Percentiles rank a stretch among this genome's conserved stretches.
Conservation (phyloP, 345 rosid species). For the Chamaenerion angustifolium region DNA sequence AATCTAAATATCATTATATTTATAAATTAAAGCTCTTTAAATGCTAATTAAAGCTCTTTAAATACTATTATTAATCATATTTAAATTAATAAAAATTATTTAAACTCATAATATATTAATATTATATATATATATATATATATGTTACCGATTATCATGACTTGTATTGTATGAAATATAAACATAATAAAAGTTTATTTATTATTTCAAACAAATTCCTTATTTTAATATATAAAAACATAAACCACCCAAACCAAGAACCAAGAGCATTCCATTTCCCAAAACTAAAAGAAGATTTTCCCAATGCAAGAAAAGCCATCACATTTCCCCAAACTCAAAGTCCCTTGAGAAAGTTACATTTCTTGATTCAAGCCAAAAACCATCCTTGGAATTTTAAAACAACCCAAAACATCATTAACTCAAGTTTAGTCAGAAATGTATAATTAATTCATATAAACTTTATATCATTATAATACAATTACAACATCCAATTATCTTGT, state of each 20-base stretch:
- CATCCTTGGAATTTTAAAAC: conserved; percentile 35
- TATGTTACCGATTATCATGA: too few relatives aligned
- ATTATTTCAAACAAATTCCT: too few relatives aligned
- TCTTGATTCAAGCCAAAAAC: conserved; percentile 33
- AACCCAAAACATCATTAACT: background rate
- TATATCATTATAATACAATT: background rate
- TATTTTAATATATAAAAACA: background rate
- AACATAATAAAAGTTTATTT: too few relatives aligned
- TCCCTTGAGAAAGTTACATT: conserved; percentile 30
- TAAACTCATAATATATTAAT: too few relatives aligned
- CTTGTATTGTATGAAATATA: too few relatives aligned
- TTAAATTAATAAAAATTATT: too few relatives aligned
- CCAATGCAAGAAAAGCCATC: conserved; percentile 21
- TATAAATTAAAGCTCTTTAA: too few relatives aligned
- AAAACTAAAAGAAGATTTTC: conserved; percentile 25
- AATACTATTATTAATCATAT: too few relatives aligned
- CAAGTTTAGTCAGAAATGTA: background rate
- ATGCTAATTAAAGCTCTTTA: too few relatives aligned
- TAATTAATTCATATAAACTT: conserved; percentile 9
- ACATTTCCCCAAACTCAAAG: conserved; percentile 30
- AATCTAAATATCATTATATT: too few relatives aligned
- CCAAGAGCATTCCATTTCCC: conserved; percentile 22
- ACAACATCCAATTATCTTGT: too few relatives aligned
- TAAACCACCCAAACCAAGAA: conserved; percentile 5
- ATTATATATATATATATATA: too few relatives aligned